Evolutionary conservation across 2,329 filamentous ascomycete species (phyloP).

Genomic region (Aspergillus brasiliensis): DNA sequence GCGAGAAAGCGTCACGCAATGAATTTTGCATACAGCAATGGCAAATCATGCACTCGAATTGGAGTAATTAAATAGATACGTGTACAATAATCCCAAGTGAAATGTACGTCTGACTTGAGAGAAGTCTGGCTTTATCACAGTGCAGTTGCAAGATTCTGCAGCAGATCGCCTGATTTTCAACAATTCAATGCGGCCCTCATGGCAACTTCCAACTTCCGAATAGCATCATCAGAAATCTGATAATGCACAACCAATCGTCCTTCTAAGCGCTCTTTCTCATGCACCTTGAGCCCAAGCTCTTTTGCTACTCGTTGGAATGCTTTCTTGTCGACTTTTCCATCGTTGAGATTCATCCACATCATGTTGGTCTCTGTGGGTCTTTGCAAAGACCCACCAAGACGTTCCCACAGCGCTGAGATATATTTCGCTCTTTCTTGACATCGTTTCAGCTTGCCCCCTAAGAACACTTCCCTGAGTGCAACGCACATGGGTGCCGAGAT

Average conservation of each 20-base stretch:
- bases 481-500: slow-evolving; percentile 69
- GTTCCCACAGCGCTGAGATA: slow-evolving; percentile 63
- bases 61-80: too few species aligned
- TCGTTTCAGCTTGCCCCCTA: slow-evolving; percentile 59
- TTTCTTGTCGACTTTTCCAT: background rate
- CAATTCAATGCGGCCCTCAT: too few species aligned
- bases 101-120: too few species aligned
- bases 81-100: too few species aligned
- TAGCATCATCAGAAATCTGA: background rate
- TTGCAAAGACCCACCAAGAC: slow-evolving; percentile 62
- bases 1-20: too few species aligned
- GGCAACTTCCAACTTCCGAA: background rate
- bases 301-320: background rate
- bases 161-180: too few species aligned
- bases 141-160: too few species aligned
- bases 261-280: background rate
- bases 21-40: too few species aligned
- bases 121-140: too few species aligned
- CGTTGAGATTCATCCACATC: slow-evolving; percentile 2
- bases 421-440: slow-evolving; percentile 61
- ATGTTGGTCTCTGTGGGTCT: slow-evolving; percentile 21
- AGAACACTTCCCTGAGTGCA: slow-evolving; percentile 72
- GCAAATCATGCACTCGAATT: too few species aligned
- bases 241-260: slow-evolving; percentile 1
- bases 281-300: background rate